Evolutionary conservation across 2,329 filamentous ascomycete species (phyloP).

Genomic region (Diaporthe vaccinii): DNA sequence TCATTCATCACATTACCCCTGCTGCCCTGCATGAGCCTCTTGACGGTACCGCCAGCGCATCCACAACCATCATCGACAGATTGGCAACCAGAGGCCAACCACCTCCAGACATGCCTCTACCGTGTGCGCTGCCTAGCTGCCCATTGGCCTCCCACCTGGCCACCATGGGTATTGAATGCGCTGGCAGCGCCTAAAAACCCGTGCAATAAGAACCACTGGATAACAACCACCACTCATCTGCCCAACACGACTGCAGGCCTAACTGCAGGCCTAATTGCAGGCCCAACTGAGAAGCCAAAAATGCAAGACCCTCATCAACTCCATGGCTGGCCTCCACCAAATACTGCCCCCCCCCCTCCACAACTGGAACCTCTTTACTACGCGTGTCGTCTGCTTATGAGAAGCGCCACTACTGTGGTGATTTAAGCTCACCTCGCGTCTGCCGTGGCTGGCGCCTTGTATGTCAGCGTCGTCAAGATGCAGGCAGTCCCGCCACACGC

Average conservation of each 20-base stretch:
- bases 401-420: background rate
- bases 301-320: background rate
- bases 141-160: slow-evolving; percentile 26
- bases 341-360: background rate
- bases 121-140: background rate
- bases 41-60: slow-evolving; percentile 35
- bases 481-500: slow-evolving; percentile 17
- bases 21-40: slow-evolving; percentile 25
- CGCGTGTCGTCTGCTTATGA: background rate
- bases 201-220: slow-evolving; percentile 27
- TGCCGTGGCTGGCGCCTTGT: slow-evolving; percentile 27
- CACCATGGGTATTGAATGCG: slow-evolving; percentile 28
- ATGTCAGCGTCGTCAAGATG: slow-evolving; percentile 25
- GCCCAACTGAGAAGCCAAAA: background rate
- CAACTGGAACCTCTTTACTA: background rate
- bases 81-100: slow-evolving; percentile 2
- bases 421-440: slow-evolving; percentile 11
- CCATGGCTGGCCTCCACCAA: background rate
- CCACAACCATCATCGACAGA: background rate
- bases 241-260: background rate
- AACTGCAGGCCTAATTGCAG: background rate
- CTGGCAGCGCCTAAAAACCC: slow-evolving; percentile 36
- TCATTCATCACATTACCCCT: slow-evolving; percentile 21
- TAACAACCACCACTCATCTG: background rate
- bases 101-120: background rate